Conservation (phyloP, 2,329 filamentous ascomycete genomes). For the Trichoderma harzianum region DNA sequence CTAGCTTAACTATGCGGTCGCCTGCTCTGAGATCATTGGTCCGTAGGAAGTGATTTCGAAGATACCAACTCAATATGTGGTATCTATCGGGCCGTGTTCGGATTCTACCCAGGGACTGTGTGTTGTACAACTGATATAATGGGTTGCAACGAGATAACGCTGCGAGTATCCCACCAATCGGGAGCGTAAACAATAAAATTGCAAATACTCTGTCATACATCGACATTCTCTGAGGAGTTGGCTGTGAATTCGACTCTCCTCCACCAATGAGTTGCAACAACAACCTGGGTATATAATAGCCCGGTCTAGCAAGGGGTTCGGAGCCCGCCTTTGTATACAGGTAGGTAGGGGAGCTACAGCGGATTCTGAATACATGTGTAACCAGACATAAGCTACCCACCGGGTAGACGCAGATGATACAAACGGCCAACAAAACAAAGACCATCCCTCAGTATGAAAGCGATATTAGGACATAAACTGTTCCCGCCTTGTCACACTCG, state of each 20-base stretch:
- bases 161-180: background rate
- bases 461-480: background rate
- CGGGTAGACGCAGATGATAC: too few species aligned
- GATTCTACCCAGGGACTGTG: too few species aligned
- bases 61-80: background rate
- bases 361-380: too few species aligned
- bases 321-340: background rate
- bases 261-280: background rate
- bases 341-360: too few species aligned
- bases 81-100: background rate
- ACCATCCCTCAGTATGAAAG: background rate
- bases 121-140: background rate
- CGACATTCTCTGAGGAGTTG: background rate
- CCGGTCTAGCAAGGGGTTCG: background rate
- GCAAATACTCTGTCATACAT: background rate
- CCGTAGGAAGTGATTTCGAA: background rate
- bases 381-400: too few species aligned
- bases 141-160: background rate
- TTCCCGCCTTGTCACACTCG: background rate
- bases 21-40: too few species aligned
- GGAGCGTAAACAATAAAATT: background rate
- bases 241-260: background rate
- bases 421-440: background rate
- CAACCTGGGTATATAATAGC: background rate
- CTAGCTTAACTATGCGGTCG: too few species aligned